phyloP scores from a whole-genome alignment of 257 asterid species.

The Scutellaria baicalensis region DNA sequence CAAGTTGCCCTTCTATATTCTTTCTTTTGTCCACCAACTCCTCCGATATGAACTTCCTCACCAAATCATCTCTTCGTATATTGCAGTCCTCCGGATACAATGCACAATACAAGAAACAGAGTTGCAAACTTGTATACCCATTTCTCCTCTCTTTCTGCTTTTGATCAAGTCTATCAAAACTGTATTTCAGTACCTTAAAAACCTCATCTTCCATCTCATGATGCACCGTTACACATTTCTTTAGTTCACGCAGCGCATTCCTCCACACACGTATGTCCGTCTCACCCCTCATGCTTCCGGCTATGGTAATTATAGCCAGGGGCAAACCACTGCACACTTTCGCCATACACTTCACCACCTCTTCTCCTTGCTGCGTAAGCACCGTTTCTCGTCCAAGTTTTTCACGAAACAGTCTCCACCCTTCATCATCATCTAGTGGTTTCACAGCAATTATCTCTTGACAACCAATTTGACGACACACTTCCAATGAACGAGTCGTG shows the following conservation, averaged over 20 bases:
- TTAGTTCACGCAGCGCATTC: background rate
- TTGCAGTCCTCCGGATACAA: conserved; percentile 8
- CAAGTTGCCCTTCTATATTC: background rate
- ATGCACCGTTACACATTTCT: background rate
- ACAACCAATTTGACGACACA: conserved; percentile 4
- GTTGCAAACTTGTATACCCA: background rate
- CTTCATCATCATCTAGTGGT: background rate
- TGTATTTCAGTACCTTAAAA: conserved; percentile 6
- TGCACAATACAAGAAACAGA: conserved; percentile 12
- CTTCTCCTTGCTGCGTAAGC: background rate
- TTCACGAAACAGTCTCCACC: background rate
- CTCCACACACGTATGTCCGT: background rate
- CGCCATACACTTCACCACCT: background rate
- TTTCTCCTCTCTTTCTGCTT: background rate
- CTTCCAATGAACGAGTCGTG: background rate
- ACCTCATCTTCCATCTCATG: conserved; percentile 2
- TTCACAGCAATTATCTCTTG: background rate
- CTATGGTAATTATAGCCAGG: background rate
- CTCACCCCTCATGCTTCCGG: conserved; percentile 10
- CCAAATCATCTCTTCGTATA: background rate
- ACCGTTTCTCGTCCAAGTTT: background rate
- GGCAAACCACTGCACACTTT: conserved; percentile 10
- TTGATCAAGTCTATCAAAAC: background rate
- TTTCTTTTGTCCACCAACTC: conserved; percentile 11
- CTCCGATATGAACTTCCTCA: background rate